A percentile compares a stretch with the other conserved stretches of the same genome.
Conservation (phyloP, 2,329 filamentous ascomycete species). For the Pestalotiopsis sp. region DNA sequence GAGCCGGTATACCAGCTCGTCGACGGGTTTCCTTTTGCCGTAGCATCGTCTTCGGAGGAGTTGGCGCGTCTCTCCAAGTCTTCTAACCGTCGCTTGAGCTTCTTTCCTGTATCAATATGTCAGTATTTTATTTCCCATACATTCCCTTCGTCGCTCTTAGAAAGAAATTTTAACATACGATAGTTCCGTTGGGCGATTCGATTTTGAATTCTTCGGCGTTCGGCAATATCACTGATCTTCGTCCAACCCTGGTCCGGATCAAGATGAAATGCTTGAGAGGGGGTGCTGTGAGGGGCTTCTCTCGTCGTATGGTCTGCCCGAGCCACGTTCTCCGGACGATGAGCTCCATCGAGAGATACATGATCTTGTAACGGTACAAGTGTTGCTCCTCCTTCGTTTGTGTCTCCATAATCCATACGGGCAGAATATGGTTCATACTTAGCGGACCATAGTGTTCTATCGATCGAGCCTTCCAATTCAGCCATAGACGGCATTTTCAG, state of each 20-base stretch:
- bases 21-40: too few relatives aligned
- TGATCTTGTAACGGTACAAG: too few relatives aligned
- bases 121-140: conserved; percentile 8
- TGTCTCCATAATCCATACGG: too few relatives aligned
- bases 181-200: conserved; percentile 97
- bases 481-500: too few relatives aligned
- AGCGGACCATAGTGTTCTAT: too few relatives aligned
- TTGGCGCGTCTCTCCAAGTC: conserved; percentile 81
- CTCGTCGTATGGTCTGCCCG: too few relatives aligned
- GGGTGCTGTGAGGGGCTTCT: background rate
- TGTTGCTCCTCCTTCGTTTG: too few relatives aligned
- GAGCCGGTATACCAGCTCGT: too few relatives aligned
- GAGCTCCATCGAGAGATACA: too few relatives aligned
- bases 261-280: background rate
- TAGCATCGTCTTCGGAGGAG: conserved; percentile 40
- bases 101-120: conserved; percentile 66
- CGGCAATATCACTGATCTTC: conserved; percentile 95
- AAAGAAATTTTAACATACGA: conserved; percentile 56
- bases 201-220: conserved; percentile 93
- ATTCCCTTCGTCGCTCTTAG: conserved; percentile 1
- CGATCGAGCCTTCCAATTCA: too few relatives aligned
- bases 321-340: too few relatives aligned
- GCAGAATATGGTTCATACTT: too few relatives aligned
- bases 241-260: conserved; percentile 94
- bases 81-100: conserved; percentile 87